Conservation (phyloP, 257 asterid genomes). For the Primulina huaijiensis region DNA sequence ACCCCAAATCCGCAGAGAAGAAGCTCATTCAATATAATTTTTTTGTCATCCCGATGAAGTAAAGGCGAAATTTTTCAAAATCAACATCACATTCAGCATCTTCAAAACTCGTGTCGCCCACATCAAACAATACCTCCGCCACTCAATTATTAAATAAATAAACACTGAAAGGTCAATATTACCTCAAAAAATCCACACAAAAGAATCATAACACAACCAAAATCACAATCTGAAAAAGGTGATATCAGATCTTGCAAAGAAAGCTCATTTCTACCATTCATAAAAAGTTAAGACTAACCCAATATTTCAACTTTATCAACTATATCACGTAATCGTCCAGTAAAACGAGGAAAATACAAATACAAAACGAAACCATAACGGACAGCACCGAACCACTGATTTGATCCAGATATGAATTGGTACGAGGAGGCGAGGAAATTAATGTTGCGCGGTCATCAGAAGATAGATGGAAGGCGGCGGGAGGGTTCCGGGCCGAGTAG, state of each 20-base stretch:
- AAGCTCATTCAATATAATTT: not conserved
- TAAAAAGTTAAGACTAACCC: not conserved
- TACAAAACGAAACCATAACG: not conserved
- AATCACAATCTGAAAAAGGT: not conserved
- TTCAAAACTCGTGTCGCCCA: not conserved
- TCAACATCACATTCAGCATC: not conserved
- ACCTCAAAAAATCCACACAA: not conserved
- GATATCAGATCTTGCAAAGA: not conserved
- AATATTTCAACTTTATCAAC: not conserved
- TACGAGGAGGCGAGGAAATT: slow-evolving; percentile 17
- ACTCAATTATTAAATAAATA: not conserved
- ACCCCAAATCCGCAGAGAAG: not conserved
- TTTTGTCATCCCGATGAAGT: not conserved
- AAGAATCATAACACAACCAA: not conserved
- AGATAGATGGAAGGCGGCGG: slow-evolving; percentile 22
- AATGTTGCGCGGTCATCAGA: slow-evolving; percentile 26
- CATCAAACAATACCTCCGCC: not conserved
- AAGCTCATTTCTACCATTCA: not conserved
- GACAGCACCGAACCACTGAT: slow-evolving; percentile 35
- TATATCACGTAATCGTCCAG: not conserved
- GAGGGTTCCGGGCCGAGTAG: slow-evolving; percentile 10
- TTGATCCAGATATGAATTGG: slow-evolving; percentile 26
- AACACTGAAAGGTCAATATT: not conserved
- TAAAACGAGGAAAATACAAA: not conserved
- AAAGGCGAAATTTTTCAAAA: not conserved